A percentile compares a stretch with the other conserved stretches of the same genome.
These are phyloP conservation scores for Stenogyne calaminthoides DNA, from an alignment of 305 asterid species.

Conservation along the genomic window DNA sequence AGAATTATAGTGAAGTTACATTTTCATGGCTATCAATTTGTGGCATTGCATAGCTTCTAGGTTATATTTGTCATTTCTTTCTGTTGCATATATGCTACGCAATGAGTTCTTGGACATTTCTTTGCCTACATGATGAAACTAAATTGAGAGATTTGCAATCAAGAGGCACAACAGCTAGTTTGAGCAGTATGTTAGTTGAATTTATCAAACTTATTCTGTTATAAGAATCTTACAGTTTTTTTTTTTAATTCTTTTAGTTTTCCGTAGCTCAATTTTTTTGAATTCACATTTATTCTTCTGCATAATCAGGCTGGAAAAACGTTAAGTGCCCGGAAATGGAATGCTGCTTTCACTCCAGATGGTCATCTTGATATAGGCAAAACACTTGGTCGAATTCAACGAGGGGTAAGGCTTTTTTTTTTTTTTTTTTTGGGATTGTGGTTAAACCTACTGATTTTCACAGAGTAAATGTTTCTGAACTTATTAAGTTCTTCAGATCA, in stretches of 20 bases:
- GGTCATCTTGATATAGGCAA: slow-evolving; percentile 82
- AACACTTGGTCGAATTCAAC: slow-evolving; percentile 76
- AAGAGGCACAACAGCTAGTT: slow-evolving; percentile 2
- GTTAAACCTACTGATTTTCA: slow-evolving; percentile 23
- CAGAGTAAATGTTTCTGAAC: slow-evolving; percentile 1
- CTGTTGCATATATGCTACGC: too few relatives aligned
- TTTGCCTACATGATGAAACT: too few relatives aligned
- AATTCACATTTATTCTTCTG: not conserved
- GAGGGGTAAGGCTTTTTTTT: slow-evolving; percentile 76
- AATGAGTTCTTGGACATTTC: too few relatives aligned
- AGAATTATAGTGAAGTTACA: too few relatives aligned
- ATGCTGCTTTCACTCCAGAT: slow-evolving; percentile 68
- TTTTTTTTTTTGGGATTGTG: slow-evolving; percentile 11
- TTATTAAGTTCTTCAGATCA: slow-evolving; percentile 8
- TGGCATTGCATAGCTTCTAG: too few relatives aligned
- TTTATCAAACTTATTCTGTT: slow-evolving; percentile 20
- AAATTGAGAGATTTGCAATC: not conserved
- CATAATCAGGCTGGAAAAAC: slow-evolving; percentile 76
- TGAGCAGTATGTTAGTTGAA: slow-evolving; percentile 4
- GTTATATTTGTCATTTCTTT: too few relatives aligned
- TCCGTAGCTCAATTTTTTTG: not conserved
- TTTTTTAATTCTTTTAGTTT: not conserved
- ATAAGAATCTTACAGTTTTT: too few relatives aligned
- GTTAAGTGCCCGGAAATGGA: slow-evolving; percentile 81
- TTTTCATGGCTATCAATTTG: too few relatives aligned